Conservation (phyloP, 139 green algal genomes). For the Coelastrella sp. region DNA sequence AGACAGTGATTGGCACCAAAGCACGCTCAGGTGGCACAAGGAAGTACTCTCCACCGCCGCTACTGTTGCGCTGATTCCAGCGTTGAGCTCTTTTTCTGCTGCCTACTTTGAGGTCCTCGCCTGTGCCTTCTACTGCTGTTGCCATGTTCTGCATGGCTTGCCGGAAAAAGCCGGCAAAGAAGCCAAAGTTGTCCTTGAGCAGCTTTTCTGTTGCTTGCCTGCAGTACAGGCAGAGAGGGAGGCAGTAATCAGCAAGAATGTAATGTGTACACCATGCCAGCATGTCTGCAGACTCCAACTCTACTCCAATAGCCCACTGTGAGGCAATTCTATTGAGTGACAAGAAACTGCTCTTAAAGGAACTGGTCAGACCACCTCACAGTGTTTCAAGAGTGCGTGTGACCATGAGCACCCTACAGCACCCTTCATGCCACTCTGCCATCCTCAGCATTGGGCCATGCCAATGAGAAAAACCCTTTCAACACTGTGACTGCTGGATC, state of each 20-base stretch:
- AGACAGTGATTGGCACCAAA: constrained; percentile 58
- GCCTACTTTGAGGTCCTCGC: constrained; percentile 47
- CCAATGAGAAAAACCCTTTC: too few species aligned
- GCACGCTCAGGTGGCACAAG: constrained; percentile 62
- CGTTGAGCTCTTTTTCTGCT: constrained; percentile 45
- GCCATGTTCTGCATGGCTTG: constrained; percentile 17
- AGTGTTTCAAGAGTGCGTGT: too few species aligned
- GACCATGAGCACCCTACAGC: too few species aligned
- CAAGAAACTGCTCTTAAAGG: too few species aligned
- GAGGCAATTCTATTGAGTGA: not conserved
- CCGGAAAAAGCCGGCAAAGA: constrained; percentile 55
- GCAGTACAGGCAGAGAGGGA: not conserved
- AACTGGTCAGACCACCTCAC: too few species aligned
- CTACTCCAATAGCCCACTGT: too few species aligned
- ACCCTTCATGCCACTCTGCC: too few species aligned
- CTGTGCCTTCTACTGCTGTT: constrained; percentile 45
- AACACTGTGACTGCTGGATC: too few species aligned
- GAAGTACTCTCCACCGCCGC: constrained; percentile 46
- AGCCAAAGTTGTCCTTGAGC: constrained; percentile 47
- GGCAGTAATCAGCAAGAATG: not conserved
- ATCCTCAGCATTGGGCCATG: too few species aligned
- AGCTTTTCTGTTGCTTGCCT: constrained; percentile 51
- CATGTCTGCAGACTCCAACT: too few species aligned
- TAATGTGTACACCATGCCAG: not conserved
- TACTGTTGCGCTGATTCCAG: constrained; percentile 42